Evolutionary conservation across 2,329 filamentous ascomycete genomes (phyloP).

Genomic region (Apiospora sp.): DNA sequence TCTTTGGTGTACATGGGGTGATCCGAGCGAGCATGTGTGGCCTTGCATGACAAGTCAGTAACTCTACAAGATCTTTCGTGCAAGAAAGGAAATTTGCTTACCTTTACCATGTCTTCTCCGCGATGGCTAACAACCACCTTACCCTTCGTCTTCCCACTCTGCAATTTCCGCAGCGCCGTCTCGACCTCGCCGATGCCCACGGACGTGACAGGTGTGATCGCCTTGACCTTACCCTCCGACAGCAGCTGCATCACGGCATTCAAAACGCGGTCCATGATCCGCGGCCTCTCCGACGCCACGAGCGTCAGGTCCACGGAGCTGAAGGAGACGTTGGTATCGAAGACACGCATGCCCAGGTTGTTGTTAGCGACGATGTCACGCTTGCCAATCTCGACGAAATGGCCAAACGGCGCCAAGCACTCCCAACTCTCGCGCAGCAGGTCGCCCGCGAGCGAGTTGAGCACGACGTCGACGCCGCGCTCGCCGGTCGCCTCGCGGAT

Average conservation of each 20-base stretch:
- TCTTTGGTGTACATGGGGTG: conserved; percentile 35
- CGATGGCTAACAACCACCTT: conserved; percentile 53
- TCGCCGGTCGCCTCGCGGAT: conserved; percentile 27
- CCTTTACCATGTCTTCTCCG: conserved; percentile 32
- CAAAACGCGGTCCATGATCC: conserved; percentile 37
- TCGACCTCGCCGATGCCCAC: conserved; percentile 34
- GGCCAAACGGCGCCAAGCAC: conserved; percentile 42
- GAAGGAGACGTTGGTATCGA: conserved; percentile 57
- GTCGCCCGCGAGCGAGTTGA: conserved; percentile 35
- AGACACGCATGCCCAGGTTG: conserved; percentile 47
- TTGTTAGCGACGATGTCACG: conserved; percentile 41
- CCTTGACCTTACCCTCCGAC: conserved; percentile 37
- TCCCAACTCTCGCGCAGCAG: conserved; percentile 40
- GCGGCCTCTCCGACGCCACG: conserved; percentile 44
- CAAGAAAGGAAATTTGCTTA: too few relatives aligned
- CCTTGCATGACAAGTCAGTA: background rate
- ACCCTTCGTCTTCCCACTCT: conserved; percentile 46
- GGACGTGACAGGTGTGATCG: conserved; percentile 44
- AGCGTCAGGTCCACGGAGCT: conserved; percentile 54
- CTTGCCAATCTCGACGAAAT: conserved; percentile 40
- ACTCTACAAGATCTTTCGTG: background rate
- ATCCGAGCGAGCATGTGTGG: background rate
- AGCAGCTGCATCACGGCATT: conserved; percentile 38
- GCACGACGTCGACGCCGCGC: conserved; percentile 27
- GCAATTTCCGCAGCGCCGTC: background rate